A percentile compares a stretch with the other conserved stretches of the same genome.
phyloP scores from a whole-genome alignment of 306 rosid genomes.

The Gleditsia sinensis region DNA sequence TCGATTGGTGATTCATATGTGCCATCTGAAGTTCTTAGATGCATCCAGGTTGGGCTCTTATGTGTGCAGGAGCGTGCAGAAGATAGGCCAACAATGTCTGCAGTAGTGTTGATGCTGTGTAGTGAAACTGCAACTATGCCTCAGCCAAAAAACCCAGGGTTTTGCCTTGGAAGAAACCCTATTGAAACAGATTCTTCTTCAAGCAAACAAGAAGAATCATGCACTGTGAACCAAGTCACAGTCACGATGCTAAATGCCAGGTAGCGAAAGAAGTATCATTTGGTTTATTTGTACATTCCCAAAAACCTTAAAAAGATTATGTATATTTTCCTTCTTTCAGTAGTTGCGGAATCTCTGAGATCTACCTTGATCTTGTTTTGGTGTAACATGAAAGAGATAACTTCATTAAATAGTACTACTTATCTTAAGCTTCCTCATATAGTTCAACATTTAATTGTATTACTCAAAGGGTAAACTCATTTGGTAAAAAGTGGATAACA shows the following conservation, averaged over 20 bases:
- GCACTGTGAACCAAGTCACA: slow-evolving; percentile 75
- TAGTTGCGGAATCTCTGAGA: slow-evolving; percentile 31
- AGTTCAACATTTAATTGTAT: background rate
- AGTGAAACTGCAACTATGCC: slow-evolving; percentile 66
- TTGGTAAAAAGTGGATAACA: too few species aligned
- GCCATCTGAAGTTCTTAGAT: slow-evolving; percentile 60
- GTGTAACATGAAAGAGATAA: slow-evolving; percentile 32
- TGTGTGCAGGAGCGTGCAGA: slow-evolving; percentile 65
- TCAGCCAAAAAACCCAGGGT: slow-evolving; percentile 72
- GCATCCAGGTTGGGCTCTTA: slow-evolving; percentile 66
- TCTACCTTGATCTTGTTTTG: slow-evolving; percentile 35
- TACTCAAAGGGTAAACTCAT: too few species aligned
- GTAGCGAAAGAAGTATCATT: slow-evolving; percentile 41
- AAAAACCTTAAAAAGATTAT: background rate
- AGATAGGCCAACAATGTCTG: slow-evolving; percentile 60
- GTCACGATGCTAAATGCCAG: slow-evolving; percentile 69
- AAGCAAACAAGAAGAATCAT: slow-evolving; percentile 62
- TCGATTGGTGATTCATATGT: slow-evolving; percentile 45
- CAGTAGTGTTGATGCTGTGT: slow-evolving; percentile 66
- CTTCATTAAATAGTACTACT: background rate
- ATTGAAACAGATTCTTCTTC: slow-evolving; percentile 59
- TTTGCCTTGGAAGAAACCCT: slow-evolving; percentile 54
- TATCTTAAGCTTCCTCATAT: background rate
- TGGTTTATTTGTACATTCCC: slow-evolving; percentile 32
- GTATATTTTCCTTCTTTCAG: slow-evolving; percentile 21